phyloP scores from a whole-genome alignment of 2,329 filamentous ascomycete species.

The Aspergillus quadricinctus region DNA sequence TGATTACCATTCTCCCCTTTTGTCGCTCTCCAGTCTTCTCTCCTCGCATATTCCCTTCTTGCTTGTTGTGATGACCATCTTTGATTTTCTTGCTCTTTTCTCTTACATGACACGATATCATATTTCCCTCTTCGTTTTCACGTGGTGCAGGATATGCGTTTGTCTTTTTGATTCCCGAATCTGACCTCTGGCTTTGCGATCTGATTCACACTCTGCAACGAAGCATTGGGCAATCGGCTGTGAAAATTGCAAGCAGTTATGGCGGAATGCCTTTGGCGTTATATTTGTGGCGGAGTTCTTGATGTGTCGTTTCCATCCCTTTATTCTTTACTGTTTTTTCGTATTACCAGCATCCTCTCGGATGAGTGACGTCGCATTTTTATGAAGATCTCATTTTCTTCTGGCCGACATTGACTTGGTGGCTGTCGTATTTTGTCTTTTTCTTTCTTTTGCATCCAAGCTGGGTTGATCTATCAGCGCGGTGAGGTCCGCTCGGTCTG shows the following conservation, averaged over 20 bases:
- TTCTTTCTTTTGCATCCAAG: constrained; percentile 33
- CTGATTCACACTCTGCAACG: constrained; percentile 21
- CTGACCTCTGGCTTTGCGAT: constrained; percentile 21
- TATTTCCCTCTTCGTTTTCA: constrained; percentile 17
- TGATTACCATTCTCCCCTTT: constrained; percentile 38
- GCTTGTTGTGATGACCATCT: constrained; percentile 17
- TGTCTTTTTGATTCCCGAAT: constrained; percentile 13
- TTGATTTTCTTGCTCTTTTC: constrained; percentile 19
- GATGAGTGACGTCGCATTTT: constrained; percentile 31
- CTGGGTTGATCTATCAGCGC: constrained; percentile 34
- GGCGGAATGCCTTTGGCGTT: constrained; percentile 35
- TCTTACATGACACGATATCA: constrained; percentile 32
- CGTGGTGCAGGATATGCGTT: constrained; percentile 21
- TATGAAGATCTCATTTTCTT: constrained; percentile 33
- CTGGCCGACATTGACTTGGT: constrained; percentile 25
- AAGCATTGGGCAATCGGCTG: constrained; percentile 34
- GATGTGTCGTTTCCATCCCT: constrained; percentile 14
- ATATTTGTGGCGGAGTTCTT: constrained; percentile 21
- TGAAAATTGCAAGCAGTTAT: constrained; percentile 27
- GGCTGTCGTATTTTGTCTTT: constrained; percentile 26
- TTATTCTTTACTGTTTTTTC: constrained; percentile 13
- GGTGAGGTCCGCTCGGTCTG: constrained; percentile 31
- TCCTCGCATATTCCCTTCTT: constrained; percentile 6
- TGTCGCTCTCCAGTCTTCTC: constrained; percentile 4
- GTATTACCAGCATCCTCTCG: constrained; percentile 6